Evolutionary conservation across 176 grass and related monocot genomes (phyloP).

Genomic region (Otatea glauca): DNA sequence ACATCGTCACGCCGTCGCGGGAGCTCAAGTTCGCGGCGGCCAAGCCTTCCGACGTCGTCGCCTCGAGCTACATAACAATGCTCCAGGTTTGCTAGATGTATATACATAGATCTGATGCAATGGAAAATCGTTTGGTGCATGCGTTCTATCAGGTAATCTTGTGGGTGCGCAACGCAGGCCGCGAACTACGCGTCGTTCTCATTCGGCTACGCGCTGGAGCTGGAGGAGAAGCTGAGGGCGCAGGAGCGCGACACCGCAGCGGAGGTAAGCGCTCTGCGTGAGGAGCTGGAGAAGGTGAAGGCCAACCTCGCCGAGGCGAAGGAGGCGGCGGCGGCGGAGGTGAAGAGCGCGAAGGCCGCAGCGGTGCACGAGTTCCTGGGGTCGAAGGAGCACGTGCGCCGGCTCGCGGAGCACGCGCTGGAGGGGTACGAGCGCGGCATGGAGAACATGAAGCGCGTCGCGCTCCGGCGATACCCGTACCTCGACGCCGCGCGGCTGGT

Average conservation of each 20-base stretch:
- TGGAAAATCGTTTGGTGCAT: too few species aligned
- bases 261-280: too few species aligned
- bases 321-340: background rate
- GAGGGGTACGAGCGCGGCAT: conserved; percentile 33
- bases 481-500: conserved; percentile 11
- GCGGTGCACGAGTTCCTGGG: background rate
- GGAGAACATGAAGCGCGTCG: conserved; percentile 46
- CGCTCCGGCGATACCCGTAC: conserved; percentile 12
- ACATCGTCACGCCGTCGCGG: conserved; percentile 27
- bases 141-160: too few species aligned
- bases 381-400: conserved; percentile 16
- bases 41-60: conserved; percentile 7
- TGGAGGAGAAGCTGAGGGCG: too few species aligned
- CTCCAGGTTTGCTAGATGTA: conserved; percentile 21
- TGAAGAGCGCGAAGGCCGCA: background rate
- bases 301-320: background rate
- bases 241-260: too few species aligned
- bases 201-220: too few species aligned
- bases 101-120: too few species aligned
- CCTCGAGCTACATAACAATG: background rate
- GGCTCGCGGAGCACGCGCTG: conserved; percentile 24
- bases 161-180: too few species aligned
- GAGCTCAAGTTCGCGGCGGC: conserved; percentile 15
- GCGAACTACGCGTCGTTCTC: too few species aligned
- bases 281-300: too few species aligned